These are phyloP conservation scores for Acacia confusa DNA, from an alignment of 306 rosid species.

Conservation along the genomic window DNA sequence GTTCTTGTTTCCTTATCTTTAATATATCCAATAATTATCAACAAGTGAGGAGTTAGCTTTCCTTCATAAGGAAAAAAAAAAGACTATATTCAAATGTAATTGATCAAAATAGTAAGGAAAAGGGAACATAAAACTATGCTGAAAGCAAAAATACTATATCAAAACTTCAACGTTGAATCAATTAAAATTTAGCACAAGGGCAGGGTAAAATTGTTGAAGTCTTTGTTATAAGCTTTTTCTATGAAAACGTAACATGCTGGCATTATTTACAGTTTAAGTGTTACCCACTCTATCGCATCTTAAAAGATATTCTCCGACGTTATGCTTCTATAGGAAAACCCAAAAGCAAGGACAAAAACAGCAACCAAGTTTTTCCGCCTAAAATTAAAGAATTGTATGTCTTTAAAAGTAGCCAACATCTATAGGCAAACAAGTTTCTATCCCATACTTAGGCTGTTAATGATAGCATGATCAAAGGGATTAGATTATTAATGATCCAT, in stretches of 20 bases:
- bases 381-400: too few relatives aligned
- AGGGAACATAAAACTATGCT: neutral
- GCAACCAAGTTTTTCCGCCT: neutral
- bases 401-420: neutral
- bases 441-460: neutral
- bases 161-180: neutral
- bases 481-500: neutral
- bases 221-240: neutral
- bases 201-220: neutral
- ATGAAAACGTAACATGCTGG: neutral
- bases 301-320: neutral
- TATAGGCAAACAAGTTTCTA: neutral
- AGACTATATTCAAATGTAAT: neutral
- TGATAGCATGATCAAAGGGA: neutral
- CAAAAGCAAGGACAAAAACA: neutral
- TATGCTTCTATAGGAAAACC: neutral
- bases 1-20: neutral
- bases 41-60: neutral
- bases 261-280: neutral
- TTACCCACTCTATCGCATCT: neutral
- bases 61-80: neutral
- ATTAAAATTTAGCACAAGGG: neutral
- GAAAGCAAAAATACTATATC: neutral
- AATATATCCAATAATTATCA: conserved; percentile 1
- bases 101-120: conserved; percentile 1